Evolutionary conservation across 2,329 filamentous ascomycete species (phyloP).

Genomic region (Sporothrix inflata): DNA sequence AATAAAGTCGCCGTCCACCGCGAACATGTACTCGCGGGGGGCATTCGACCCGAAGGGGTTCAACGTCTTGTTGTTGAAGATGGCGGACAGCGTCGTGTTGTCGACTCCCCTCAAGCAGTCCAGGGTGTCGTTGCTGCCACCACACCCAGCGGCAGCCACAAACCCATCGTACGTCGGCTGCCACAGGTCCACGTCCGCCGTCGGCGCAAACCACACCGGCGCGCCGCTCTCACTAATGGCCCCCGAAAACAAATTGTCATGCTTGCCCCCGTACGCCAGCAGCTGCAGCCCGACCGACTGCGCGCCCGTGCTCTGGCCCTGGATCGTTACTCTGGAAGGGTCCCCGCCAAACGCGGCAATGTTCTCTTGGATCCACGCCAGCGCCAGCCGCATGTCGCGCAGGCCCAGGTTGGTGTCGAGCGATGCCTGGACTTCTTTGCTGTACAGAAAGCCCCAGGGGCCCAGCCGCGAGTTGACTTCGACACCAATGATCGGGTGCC

Average conservation of each 20-base stretch:
- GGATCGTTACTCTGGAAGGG: constrained; percentile 28
- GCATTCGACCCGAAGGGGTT: not conserved
- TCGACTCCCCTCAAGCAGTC: not conserved
- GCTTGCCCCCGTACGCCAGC: constrained; percentile 46
- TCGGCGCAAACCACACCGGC: constrained; percentile 34
- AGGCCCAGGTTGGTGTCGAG: constrained; percentile 54
- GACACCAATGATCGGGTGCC: constrained; percentile 51
- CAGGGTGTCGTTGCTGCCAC: constrained; percentile 31
- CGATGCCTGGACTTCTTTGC: constrained; percentile 53
- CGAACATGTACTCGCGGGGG: constrained; percentile 32
- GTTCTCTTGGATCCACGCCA: constrained; percentile 35
- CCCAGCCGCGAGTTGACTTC: constrained; percentile 57
- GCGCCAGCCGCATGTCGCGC: constrained; percentile 49
- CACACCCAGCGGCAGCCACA: constrained; percentile 39
- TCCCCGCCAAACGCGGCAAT: constrained; percentile 35
- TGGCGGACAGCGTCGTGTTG: not conserved
- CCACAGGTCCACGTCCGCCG: not conserved
- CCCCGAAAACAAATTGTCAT: constrained; percentile 58
- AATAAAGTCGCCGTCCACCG: constrained; percentile 47
- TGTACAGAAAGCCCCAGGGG: constrained; percentile 49
- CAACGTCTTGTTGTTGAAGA: not conserved
- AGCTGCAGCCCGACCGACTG: constrained; percentile 40
- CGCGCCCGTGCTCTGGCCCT: constrained; percentile 54
- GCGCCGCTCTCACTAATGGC: constrained; percentile 51
- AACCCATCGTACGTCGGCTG: constrained; percentile 41